Evolutionary conservation across 2,329 filamentous ascomycete genomes (phyloP).

Genomic region (Colletotrichum lentis): DNA sequence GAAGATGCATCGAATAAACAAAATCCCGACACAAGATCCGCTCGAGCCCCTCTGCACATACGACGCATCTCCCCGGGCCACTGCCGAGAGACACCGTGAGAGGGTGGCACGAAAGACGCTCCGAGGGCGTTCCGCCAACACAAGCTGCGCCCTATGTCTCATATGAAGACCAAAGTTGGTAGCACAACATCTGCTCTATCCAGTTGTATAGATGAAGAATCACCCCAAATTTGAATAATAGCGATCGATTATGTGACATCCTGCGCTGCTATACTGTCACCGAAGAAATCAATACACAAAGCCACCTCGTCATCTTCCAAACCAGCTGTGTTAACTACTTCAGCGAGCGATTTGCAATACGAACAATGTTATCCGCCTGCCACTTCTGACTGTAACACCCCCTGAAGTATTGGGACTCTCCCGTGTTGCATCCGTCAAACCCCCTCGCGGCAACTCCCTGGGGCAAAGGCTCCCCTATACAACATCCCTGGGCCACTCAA

Average conservation of each 20-base stretch:
- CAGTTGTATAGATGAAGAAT: too few relatives aligned
- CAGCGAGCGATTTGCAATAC: too few relatives aligned
- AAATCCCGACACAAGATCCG: slow-evolving; percentile 1
- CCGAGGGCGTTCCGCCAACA: slow-evolving; percentile 18
- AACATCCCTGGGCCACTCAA: too few relatives aligned
- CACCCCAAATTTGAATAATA: not conserved
- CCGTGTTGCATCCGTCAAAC: too few relatives aligned
- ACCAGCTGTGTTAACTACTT: not conserved
- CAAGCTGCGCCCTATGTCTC: not conserved
- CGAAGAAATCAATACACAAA: not conserved
- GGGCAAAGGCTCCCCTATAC: too few relatives aligned
- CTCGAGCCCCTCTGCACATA: not conserved
- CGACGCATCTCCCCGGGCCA: not conserved
- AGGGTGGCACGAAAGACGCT: not conserved
- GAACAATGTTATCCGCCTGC: not conserved
- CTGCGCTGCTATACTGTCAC: not conserved
- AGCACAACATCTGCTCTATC: not conserved
- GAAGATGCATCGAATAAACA: not conserved
- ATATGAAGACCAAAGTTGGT: not conserved
- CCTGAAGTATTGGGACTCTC: too few relatives aligned
- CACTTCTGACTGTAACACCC: not conserved
- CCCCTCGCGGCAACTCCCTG: too few relatives aligned
- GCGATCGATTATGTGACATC: too few relatives aligned
- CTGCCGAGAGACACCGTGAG: not conserved
- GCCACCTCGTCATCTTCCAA: not conserved